Evolutionary conservation across 148 eudicot species (phyloP).

Genomic region (Rhododendron ferrugineum): DNA sequence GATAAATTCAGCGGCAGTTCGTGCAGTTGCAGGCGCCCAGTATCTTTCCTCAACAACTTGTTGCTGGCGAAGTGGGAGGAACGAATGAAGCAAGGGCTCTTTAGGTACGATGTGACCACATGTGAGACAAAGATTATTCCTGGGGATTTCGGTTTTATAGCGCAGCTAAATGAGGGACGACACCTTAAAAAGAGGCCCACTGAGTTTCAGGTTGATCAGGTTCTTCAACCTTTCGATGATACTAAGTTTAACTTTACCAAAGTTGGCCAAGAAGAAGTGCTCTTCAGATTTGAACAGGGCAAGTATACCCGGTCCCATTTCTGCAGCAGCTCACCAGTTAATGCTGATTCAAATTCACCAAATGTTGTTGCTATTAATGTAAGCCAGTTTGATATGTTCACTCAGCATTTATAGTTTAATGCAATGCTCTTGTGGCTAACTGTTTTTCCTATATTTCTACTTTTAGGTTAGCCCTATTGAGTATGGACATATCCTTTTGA

Average conservation of each 20-base stretch:
- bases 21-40: constrained; percentile 3
- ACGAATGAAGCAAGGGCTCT: constrained; percentile 37
- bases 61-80: constrained; percentile 51
- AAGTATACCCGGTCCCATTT: constrained; percentile 34
- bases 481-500: constrained; percentile 84
- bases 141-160: constrained; percentile 73
- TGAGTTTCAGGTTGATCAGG: constrained; percentile 82
- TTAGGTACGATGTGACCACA: constrained; percentile 53
- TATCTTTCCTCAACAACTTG: constrained; percentile 32
- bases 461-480: constrained; percentile 92
- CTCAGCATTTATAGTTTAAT: not conserved
- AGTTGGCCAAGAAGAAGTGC: constrained; percentile 87
- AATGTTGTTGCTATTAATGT: constrained; percentile 84
- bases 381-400: constrained; percentile 15
- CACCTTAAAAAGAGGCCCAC: constrained; percentile 88
- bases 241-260: constrained; percentile 83
- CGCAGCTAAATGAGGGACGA: constrained; percentile 87
- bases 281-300: constrained; percentile 64
- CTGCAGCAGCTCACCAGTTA: constrained; percentile 38
- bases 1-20: constrained; percentile 13
- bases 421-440: not conserved
- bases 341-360: constrained; percentile 45
- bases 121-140: constrained; percentile 66
- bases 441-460: not conserved
- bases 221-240: constrained; percentile 79